phyloP scores from a whole-genome alignment of 768 basidiomycete species.

The Kwoniella sp. region DNA sequence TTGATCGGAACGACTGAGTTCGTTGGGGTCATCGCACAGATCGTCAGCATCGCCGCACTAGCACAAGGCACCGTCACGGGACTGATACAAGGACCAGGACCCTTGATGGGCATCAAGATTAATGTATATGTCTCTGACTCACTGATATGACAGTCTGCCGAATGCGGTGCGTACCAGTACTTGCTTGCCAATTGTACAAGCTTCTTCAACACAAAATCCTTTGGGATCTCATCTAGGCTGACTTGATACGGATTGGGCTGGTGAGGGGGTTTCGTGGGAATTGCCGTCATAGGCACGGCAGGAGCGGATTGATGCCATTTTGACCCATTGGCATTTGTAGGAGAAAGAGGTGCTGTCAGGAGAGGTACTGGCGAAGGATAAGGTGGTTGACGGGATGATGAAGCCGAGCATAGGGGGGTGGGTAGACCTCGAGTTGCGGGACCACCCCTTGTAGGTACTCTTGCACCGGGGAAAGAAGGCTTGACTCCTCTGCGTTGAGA shows the following conservation, averaged over 20 bases:
- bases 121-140: neutral
- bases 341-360: constrained; percentile 8
- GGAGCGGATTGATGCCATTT: constrained; percentile 21
- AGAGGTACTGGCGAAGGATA: constrained; percentile 14
- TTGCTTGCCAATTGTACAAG: constrained; percentile 17
- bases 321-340: neutral
- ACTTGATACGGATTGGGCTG: constrained; percentile 15
- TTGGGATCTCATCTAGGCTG: constrained; percentile 24
- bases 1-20: constrained; percentile 17
- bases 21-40: neutral
- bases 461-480: constrained; percentile 14
- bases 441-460: constrained; percentile 1
- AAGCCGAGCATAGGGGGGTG: constrained; percentile 16
- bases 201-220: constrained; percentile 25
- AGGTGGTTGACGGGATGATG: constrained; percentile 12
- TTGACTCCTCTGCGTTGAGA: constrained; percentile 14
- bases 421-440: constrained; percentile 12
- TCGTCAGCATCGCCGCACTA: neutral
- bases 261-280: constrained; percentile 1
- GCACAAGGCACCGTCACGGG: too few species aligned
- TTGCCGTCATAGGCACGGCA: constrained; percentile 1
- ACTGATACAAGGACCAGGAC: neutral
- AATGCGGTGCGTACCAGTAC: constrained; percentile 23
- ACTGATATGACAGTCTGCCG: constrained; percentile 22
- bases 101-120: too few species aligned